Evolutionary conservation across 331 rosid genomes (phyloP).

Genomic region (Saraca asoca): DNA sequence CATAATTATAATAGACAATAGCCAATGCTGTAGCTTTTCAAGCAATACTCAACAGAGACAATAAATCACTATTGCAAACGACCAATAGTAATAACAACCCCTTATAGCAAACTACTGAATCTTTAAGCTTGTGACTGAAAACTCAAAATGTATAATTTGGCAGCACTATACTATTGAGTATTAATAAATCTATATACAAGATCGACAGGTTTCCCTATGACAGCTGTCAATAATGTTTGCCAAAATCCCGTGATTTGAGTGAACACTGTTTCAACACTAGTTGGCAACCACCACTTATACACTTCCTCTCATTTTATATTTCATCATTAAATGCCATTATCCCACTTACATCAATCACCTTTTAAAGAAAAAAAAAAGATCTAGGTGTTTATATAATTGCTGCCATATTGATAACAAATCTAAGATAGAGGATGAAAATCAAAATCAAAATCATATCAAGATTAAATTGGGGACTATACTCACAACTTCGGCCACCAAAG

Average conservation of each 20-base stretch:
- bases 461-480: constrained; percentile 49
- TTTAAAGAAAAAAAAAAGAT: too few species aligned
- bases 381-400: constrained; percentile 3
- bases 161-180: neutral
- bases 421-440: constrained; percentile 25
- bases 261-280: too few species aligned
- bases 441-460: neutral
- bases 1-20: constrained; percentile 7
- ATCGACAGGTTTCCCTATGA: neutral
- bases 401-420: constrained; percentile 12
- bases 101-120: constrained; percentile 1
- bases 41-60: constrained; percentile 11
- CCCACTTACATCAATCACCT: too few species aligned
- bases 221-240: neutral
- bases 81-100: too few species aligned
- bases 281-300: too few species aligned
- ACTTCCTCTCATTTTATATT: too few species aligned
- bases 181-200: neutral
- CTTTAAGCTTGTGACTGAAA: constrained; percentile 13
- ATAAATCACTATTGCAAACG: neutral
- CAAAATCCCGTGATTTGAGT: neutral
- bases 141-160: neutral
- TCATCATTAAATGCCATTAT: too few species aligned
- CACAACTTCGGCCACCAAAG: constrained; percentile 71
- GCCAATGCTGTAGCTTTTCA: constrained; percentile 15